Evolutionary conservation across 1,139 yeast species (phyloP), one percentile per base, ranked within the genome.

Genomic region (Geotrichum restrictum): DNA sequence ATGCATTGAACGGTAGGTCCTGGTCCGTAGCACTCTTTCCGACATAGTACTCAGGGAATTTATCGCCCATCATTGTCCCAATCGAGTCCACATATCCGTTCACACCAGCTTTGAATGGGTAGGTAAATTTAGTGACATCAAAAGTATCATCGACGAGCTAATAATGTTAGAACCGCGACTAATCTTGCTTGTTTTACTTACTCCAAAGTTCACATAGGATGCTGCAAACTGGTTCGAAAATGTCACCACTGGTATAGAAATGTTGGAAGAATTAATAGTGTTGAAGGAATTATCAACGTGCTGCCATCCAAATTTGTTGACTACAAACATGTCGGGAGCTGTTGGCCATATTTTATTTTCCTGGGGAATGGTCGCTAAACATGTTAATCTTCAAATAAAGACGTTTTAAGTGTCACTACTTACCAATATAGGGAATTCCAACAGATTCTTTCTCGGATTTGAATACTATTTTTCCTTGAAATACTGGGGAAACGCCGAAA

Each of bases 391-490:
- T 7, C 3, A 34, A 8, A 27, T 40, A 21, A 11, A 31, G 16
- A n/a, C 10, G 11, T 7, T 29, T 4, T n/a, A 14, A n/a, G n/a
- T n/a, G n/a, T n/a, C 22, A 43, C 18, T 13, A 48, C 51, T 27
- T 53, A 27, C 62, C 63, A 45, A 57, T 49, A 37, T 60, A 60
- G 10, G 62, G 62, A 42, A 60, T 58, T 14, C 48, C 46, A 33
- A 57, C 40, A 13, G 42, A 27, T 32, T 60, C 64, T 31, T 54
- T 50, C 21, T 49, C 56, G 42, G 59, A 57, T 43, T 47, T 47
- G 34, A 61, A 45, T 13, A 42, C 27, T 36, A 61, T 45, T 32
- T 60, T 58, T 41, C 63, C 63, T 31, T 49, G 42, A 24, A 49
- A 49, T 4, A 49, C 37, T 3, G 53, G 53, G 10, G 31, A 29